Evolutionary conservation across 2,329 filamentous ascomycete species (phyloP).

Genomic region (Cercospora sp.): DNA sequence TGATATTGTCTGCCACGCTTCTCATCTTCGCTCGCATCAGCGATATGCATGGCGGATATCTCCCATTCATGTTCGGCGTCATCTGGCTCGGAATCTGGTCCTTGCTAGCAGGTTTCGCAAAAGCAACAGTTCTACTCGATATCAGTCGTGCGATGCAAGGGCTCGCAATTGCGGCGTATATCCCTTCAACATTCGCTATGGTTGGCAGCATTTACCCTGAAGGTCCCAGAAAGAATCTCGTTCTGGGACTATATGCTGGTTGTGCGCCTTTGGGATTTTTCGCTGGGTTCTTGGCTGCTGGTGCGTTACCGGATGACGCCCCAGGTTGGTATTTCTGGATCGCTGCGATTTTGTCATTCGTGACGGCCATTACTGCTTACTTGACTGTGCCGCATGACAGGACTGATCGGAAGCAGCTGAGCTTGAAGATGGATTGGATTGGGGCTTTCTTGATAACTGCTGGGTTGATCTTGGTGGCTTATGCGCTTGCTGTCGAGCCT

Average conservation of each 20-base stretch:
- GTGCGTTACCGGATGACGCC: slow-evolving; percentile 31
- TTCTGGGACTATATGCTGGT: slow-evolving; percentile 40
- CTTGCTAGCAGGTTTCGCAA: slow-evolving; percentile 37
- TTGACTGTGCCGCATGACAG: slow-evolving; percentile 38
- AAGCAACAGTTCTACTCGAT: slow-evolving; percentile 32
- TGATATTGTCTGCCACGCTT: slow-evolving; percentile 38
- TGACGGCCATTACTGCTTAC: slow-evolving; percentile 35
- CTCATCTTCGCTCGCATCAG: slow-evolving; percentile 39
- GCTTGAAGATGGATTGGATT: slow-evolving; percentile 42
- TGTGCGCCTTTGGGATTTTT: slow-evolving; percentile 42
- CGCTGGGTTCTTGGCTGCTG: slow-evolving; percentile 38
- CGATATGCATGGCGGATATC: slow-evolving; percentile 42
- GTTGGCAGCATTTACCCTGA: slow-evolving; percentile 38
- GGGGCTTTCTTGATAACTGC: slow-evolving; percentile 39
- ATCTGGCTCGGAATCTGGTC: slow-evolving; percentile 41
- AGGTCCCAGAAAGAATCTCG: slow-evolving; percentile 38
- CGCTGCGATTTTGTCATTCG: slow-evolving; percentile 32
- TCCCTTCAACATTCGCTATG: slow-evolving; percentile 39
- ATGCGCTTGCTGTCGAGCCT: slow-evolving; percentile 39
- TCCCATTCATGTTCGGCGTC: slow-evolving; percentile 39
- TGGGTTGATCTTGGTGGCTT: slow-evolving; percentile 39
- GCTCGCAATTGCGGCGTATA: slow-evolving; percentile 40
- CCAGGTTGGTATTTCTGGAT: slow-evolving; percentile 41
- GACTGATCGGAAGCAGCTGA: slow-evolving; percentile 34
- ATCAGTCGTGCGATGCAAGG: slow-evolving; percentile 42